A percentile compares a stretch with the other conserved stretches of the same genome.
These are phyloP conservation scores for Yamadazyma mexicana DNA, from an alignment of 1,139 yeast species.

Conservation along the genomic window DNA sequence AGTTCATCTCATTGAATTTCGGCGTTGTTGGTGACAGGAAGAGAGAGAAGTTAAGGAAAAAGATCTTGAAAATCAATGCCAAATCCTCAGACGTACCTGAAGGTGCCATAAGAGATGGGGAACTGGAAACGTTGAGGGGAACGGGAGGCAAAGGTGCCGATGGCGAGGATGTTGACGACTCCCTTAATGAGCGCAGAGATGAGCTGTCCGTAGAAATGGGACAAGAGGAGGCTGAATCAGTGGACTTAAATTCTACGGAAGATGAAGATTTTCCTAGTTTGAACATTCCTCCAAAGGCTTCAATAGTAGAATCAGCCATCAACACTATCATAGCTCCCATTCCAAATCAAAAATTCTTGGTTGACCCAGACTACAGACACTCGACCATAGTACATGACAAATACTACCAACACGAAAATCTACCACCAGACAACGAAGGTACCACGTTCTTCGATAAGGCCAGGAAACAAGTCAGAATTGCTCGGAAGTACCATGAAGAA, in stretches of 20 bases:
- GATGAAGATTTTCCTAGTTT: conserved; percentile 15
- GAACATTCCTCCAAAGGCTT: conserved; percentile 45
- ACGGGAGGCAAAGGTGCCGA: neutral
- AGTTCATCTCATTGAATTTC: conserved; percentile 23
- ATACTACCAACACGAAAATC: conserved; percentile 61
- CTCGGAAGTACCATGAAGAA: conserved; percentile 75
- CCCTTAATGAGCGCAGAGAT: conserved; percentile 7
- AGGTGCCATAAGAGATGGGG: neutral
- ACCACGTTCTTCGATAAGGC: conserved; percentile 24
- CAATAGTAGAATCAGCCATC: conserved; percentile 45
- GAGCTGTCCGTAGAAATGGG: conserved; percentile 14
- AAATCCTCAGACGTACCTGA: conserved; percentile 17
- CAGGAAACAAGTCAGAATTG: conserved; percentile 72
- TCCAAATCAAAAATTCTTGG: conserved; percentile 36
- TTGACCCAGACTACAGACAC: conserved; percentile 44
- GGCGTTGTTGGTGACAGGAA: conserved; percentile 14
- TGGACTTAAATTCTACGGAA: conserved; percentile 8
- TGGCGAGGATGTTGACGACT: conserved; percentile 13
- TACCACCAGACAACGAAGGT: conserved; percentile 43
- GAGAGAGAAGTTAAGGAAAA: conserved; percentile 21
- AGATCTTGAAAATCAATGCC: conserved; percentile 26
- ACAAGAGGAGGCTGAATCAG: conserved; percentile 16
- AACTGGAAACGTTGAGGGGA: neutral
- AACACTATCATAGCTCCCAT: conserved; percentile 43
- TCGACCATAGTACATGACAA: conserved; percentile 78